A percentile compares a stretch with the other conserved stretches of the same genome.
Conservation (phyloP, 768 basidiomycete species). For the Strobilomyces echinocephalus region DNA sequence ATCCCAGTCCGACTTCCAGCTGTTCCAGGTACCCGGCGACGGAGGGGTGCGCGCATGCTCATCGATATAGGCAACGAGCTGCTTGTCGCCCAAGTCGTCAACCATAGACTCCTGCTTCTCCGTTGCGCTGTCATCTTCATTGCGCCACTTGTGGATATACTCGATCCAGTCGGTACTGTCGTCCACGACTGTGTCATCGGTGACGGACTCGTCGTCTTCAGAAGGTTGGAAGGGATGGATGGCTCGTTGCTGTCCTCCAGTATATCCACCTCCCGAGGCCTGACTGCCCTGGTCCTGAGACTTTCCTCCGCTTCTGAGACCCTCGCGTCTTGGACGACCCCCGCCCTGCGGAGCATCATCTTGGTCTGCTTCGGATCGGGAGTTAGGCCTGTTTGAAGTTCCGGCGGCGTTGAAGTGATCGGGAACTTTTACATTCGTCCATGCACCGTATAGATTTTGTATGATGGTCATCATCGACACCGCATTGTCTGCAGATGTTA, state of each 20-base stretch:
- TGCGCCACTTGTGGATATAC: background rate
- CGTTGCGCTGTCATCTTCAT: background rate
- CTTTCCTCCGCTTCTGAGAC: background rate
- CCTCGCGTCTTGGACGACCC: background rate
- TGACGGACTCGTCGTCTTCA: background rate
- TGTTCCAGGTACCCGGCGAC: background rate
- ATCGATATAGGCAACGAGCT: background rate
- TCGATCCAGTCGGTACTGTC: slow-evolving; percentile 1
- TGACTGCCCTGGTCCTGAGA: background rate
- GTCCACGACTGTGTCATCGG: background rate
- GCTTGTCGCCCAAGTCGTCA: background rate
- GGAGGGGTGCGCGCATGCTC: background rate
- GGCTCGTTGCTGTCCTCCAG: no score
- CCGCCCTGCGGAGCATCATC: no score
- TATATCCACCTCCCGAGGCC: background rate
- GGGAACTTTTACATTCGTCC: background rate
- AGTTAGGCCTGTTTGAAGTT: background rate
- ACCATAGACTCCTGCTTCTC: background rate
- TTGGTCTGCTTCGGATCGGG: no score
- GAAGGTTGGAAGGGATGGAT: background rate
- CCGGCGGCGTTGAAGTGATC: background rate
- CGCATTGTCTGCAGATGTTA: no score
- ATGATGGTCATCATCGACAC: background rate
- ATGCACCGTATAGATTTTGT: background rate
- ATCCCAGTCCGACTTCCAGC: background rate